Percentiles rank a stretch among this genome's conserved stretches.
Conservation (phyloP, 306 rosid genomes). For the Castanospermum australe region DNA sequence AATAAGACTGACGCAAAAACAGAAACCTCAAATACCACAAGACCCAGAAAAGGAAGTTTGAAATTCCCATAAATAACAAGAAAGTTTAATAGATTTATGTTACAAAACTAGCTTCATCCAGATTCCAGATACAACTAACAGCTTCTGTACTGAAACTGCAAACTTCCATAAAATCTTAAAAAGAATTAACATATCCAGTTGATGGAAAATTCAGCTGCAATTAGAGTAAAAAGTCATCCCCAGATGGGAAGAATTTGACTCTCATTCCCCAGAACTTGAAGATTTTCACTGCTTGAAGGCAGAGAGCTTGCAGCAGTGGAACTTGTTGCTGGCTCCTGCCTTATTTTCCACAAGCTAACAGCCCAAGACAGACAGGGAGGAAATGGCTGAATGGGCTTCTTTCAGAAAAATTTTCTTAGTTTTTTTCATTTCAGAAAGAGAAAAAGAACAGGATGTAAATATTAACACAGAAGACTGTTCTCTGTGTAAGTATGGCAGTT, state of each 20-base stretch:
- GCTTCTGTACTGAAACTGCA: not conserved
- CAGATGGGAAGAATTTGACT: slow-evolving; percentile 25
- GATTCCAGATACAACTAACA: not conserved
- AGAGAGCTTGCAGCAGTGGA: slow-evolving; percentile 56
- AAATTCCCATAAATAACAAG: not conserved
- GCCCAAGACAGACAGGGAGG: not conserved
- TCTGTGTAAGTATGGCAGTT: not conserved
- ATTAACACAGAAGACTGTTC: not conserved
- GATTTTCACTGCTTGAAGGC: slow-evolving; percentile 77
- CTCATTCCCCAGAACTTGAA: slow-evolving; percentile 59
- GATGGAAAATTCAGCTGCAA: not conserved
- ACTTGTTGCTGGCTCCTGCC: slow-evolving; percentile 56
- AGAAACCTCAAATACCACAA: not conserved
- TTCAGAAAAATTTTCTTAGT: not conserved
- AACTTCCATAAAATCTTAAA: not conserved
- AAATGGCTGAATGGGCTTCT: not conserved
- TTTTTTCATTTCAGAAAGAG: not conserved
- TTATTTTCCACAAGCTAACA: slow-evolving; percentile 27
- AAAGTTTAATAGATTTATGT: not conserved
- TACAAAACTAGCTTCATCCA: not conserved
- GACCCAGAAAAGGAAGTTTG: not conserved
- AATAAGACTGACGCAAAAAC: not conserved
- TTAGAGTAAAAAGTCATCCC: not conserved
- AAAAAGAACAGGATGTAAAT: not conserved
- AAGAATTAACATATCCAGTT: not conserved